phyloP scores from a whole-genome alignment of 176 grass and related monocot genomes.

The Panicum miliaceum region DNA sequence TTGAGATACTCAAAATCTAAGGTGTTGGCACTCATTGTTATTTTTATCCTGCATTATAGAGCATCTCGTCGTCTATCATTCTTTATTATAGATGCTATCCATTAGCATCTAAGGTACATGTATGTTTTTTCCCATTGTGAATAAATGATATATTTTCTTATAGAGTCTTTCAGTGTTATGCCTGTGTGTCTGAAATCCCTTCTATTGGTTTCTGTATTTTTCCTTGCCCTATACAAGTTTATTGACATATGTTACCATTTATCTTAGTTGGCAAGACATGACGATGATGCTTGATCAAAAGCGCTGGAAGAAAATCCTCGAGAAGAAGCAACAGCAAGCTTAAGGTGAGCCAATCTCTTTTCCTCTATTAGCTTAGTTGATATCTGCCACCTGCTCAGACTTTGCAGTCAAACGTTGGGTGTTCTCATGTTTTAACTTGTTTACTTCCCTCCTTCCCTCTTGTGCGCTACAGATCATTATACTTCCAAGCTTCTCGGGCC shows the following conservation, averaged over 20 bases:
- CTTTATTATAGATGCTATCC: not conserved
- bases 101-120: not conserved
- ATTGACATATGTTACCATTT: slow-evolving; percentile 25
- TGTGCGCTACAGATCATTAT: slow-evolving; percentile 9
- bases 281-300: slow-evolving; percentile 56
- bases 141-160: not conserved
- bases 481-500: not conserved
- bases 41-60: too few species aligned
- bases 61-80: not conserved
- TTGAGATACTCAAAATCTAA: too few species aligned
- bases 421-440: not conserved
- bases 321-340: slow-evolving; percentile 53
- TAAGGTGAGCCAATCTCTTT: slow-evolving; percentile 38
- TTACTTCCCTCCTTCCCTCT: not conserved
- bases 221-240: not conserved
- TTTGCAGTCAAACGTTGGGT: too few species aligned
- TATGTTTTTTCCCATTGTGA: not conserved
- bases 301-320: slow-evolving; percentile 55
- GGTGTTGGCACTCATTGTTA: too few species aligned
- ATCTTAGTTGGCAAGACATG: slow-evolving; percentile 58
- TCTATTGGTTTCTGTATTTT: not conserved
- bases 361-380: not conserved
- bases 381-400: not conserved
- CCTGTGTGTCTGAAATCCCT: not conserved
- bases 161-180: not conserved